These are phyloP conservation scores for Metschnikowia chrysomelidarum DNA, from an alignment of 805 yeast species.

Conservation along the genomic window DNA sequence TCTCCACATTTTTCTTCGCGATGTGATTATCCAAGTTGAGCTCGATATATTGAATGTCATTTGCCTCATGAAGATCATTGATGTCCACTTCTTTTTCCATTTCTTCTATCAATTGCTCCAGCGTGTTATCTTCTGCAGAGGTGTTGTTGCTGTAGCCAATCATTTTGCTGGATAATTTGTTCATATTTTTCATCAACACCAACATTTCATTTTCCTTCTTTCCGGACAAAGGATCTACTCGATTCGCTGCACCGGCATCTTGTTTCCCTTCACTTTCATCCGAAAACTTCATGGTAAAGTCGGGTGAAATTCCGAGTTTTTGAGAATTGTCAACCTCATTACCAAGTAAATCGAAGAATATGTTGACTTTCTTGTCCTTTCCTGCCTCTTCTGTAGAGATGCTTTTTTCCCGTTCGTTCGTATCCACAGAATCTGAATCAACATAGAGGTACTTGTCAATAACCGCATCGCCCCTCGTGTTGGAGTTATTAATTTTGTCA, in stretches of 20 bases:
- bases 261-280: conserved; percentile 27
- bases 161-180: conserved; percentile 80
- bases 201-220: conserved; percentile 58
- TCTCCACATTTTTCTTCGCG: conserved; percentile 14
- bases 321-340: conserved; percentile 80
- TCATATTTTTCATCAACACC: conserved; percentile 82
- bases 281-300: conserved; percentile 77
- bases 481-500: conserved; percentile 66
- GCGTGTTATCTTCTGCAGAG: conserved; percentile 1
- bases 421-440: conserved; percentile 54
- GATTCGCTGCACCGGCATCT: conserved; percentile 2
- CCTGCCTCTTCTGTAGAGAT: conserved; percentile 36
- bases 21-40: conserved; percentile 34
- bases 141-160: conserved; percentile 40
- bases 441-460: conserved; percentile 78
- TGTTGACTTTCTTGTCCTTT: conserved; percentile 49
- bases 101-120: conserved; percentile 29
- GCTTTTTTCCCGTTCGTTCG: conserved; percentile 35
- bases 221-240: conserved; percentile 9
- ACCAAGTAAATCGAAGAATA: conserved; percentile 75
- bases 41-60: conserved; percentile 52
- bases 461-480: conserved; percentile 79
- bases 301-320: conserved; percentile 76
- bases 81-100: conserved; percentile 47
- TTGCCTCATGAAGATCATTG: conserved; percentile 49